Conservation (phyloP, 306 rosid genomes). For the Cucurbita ficifolia region DNA sequence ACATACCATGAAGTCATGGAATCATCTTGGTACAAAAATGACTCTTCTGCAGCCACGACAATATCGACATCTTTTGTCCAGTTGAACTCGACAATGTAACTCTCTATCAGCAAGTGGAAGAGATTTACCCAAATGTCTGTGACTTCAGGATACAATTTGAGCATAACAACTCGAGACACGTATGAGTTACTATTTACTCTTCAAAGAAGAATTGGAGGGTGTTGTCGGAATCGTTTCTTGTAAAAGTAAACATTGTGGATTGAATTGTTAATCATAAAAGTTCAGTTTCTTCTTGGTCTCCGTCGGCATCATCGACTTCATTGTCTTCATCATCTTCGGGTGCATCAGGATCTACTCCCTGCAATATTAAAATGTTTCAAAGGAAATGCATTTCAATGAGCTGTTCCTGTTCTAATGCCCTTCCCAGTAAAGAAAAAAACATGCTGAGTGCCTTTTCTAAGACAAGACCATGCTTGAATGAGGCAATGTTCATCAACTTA, state of each 20-base stretch:
- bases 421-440: neutral
- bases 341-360: conserved; percentile 79
- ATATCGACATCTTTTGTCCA: neutral
- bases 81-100: neutral
- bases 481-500: neutral
- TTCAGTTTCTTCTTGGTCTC: conserved; percentile 89
- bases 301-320: conserved; percentile 88
- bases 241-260: neutral
- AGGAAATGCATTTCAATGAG: neutral
- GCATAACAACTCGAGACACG: neutral
- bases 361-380: neutral
- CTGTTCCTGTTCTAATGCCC: neutral
- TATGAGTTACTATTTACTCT: conserved; percentile 1
- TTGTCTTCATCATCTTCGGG: conserved; percentile 97
- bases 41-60: neutral
- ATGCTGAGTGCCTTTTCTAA: neutral
- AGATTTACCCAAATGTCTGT: neutral
- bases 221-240: neutral
- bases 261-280: conserved; percentile 35
- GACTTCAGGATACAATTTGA: neutral
- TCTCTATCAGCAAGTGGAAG: neutral
- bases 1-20: neutral
- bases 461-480: neutral
- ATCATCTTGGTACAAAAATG: neutral
- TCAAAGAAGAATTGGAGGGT: neutral